Evolutionary conservation across 129 eudicot genomes (phyloP).

Genomic region (Tagetes patula): DNA sequence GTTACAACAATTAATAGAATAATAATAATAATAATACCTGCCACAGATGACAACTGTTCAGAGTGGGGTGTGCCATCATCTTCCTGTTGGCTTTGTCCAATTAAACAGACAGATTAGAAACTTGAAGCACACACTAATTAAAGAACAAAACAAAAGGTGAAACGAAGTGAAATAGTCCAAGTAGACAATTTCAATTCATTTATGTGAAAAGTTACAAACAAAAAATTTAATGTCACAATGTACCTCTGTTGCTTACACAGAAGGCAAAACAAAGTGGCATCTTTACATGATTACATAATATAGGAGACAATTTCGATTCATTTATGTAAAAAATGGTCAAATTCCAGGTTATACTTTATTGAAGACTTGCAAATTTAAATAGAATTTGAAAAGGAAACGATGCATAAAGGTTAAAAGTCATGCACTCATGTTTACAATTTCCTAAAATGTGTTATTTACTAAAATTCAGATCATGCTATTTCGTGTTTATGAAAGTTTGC

Average conservation of each 20-base stretch:
- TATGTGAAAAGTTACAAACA: not conserved
- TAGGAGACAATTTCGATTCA: not conserved
- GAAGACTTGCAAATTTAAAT: not conserved
- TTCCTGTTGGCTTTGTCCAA: slow-evolving; percentile 53
- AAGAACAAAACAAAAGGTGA: not conserved
- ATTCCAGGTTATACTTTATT: not conserved
- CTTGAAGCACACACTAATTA: not conserved
- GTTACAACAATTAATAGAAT: too few relatives aligned
- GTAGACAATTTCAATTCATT: not conserved
- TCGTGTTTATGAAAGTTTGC: not conserved
- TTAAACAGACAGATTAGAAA: slow-evolving; percentile 25
- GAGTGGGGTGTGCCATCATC: slow-evolving; percentile 48
- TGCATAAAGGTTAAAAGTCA: not conserved
- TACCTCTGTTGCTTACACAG: not conserved
- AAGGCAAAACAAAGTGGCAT: not conserved
- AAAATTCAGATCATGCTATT: not conserved
- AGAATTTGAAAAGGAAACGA: not conserved
- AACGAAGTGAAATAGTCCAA: not conserved
- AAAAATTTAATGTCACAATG: not conserved
- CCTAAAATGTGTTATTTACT: not conserved
- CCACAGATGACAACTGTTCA: slow-evolving; percentile 49
- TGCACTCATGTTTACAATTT: not conserved
- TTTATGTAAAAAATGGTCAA: slow-evolving; percentile 3
- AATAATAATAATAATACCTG: slow-evolving; percentile 42
- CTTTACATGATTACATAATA: not conserved